phyloP scores from a whole-genome alignment of 495 filamentous ascomycete species.

The Neurospora sp. region DNA sequence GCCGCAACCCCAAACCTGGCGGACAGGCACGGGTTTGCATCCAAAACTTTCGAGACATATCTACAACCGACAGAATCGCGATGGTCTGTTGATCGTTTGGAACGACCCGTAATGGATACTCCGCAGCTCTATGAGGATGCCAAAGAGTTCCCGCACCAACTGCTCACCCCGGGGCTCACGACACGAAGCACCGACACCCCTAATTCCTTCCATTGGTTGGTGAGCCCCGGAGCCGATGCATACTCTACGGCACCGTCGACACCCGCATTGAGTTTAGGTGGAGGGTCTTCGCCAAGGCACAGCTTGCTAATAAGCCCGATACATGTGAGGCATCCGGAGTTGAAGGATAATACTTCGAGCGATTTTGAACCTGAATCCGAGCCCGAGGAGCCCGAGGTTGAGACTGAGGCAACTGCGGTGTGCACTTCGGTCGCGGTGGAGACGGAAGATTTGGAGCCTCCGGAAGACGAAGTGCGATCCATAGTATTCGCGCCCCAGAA shows the following conservation, averaged over 20 bases:
- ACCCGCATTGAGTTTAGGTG: slow-evolving; percentile 25
- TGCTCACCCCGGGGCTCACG: slow-evolving; percentile 2
- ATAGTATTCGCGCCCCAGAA: neutral
- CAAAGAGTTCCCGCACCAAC: slow-evolving; percentile 5
- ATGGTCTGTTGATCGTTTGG: neutral
- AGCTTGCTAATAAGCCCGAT: slow-evolving; percentile 23
- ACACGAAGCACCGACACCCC: slow-evolving; percentile 2
- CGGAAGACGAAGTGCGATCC: neutral
- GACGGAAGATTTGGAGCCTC: neutral
- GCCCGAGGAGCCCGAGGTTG: slow-evolving; percentile 12
- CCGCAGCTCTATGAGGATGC: slow-evolving; percentile 14
- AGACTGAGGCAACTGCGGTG: neutral
- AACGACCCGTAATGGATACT: slow-evolving; percentile 16
- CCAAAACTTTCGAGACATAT: neutral
- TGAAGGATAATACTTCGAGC: slow-evolving; percentile 6
- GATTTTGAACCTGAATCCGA: slow-evolving; percentile 6
- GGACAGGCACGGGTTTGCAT: neutral
- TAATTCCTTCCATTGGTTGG: neutral
- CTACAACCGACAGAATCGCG: neutral
- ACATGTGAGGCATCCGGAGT: slow-evolving; percentile 6
- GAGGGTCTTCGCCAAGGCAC: slow-evolving; percentile 25
- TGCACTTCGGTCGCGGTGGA: neutral
- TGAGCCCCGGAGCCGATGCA: slow-evolving; percentile 9
- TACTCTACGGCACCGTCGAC: slow-evolving; percentile 29
- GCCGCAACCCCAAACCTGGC: neutral